Percentiles rank a stretch among this genome's conserved stretches.
These are phyloP conservation scores for Colletotrichum sp. DNA, from an alignment of 2,329 filamentous ascomycete genomes.

Conservation along the genomic window DNA sequence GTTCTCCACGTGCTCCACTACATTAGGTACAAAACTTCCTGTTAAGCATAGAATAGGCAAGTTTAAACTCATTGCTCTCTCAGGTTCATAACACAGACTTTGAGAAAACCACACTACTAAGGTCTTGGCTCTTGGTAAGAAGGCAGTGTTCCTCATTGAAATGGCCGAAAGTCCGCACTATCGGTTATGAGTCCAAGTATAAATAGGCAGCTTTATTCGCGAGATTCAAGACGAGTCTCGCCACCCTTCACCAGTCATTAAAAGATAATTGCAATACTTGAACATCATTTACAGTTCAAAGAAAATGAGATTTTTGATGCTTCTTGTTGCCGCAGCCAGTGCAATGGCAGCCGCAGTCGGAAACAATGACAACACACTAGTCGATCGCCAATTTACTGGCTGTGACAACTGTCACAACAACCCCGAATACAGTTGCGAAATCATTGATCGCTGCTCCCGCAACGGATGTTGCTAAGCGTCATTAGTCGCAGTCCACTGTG, in stretches of 20 bases:
- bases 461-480: background rate
- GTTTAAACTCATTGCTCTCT: too few relatives aligned
- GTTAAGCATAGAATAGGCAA: background rate
- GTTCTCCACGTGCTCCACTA: background rate
- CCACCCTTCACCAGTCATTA: too few relatives aligned
- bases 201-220: background rate
- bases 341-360: background rate
- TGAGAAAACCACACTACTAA: background rate
- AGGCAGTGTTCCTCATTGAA: too few relatives aligned
- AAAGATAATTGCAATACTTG: too few relatives aligned
- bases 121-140: background rate
- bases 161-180: background rate
- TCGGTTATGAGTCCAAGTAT: background rate
- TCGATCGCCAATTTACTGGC: background rate
- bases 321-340: background rate
- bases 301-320: background rate
- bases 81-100: background rate
- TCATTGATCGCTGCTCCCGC: background rate
- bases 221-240: too few relatives aligned
- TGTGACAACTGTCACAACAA: background rate
- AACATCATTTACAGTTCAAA: too few relatives aligned
- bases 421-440: background rate
- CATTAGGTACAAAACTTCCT: background rate
- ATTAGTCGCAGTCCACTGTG: background rate
- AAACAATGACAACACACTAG: background rate